These are phyloP conservation scores for Scutellaria baicalensis DNA, from an alignment of 257 asterid species.

Conservation along the genomic window DNA sequence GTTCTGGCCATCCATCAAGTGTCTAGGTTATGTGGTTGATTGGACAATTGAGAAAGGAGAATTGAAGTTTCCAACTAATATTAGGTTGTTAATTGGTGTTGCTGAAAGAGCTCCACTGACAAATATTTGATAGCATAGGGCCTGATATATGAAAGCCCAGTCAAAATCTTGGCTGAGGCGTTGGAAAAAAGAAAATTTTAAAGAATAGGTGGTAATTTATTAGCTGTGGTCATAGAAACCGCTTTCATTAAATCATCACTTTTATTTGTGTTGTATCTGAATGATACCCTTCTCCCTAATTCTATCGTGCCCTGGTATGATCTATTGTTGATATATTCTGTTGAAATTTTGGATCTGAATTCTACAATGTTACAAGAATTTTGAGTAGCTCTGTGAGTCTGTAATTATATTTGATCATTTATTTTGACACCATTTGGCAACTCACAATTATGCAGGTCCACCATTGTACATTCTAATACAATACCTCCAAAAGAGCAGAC, in stretches of 20 bases:
- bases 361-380: too few species aligned
- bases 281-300: background rate
- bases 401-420: background rate
- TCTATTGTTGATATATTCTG: background rate
- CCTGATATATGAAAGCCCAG: too few species aligned
- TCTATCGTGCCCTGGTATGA: background rate
- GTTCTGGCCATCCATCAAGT: background rate
- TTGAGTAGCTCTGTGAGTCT: too few species aligned
- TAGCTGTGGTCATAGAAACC: background rate
- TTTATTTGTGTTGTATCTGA: background rate
- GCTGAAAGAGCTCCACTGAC: background rate
- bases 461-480: conserved; percentile 54
- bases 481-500: conserved; percentile 49
- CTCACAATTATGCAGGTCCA: conserved; percentile 40
- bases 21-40: background rate
- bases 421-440: background rate
- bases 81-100: background rate
- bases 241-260: background rate
- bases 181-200: too few species aligned
- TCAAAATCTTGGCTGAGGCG: too few species aligned
- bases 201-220: background rate
- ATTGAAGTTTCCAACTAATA: background rate
- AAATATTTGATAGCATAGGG: too few species aligned
- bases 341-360: background rate
- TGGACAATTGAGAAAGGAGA: background rate